Evolutionary conservation across 2,329 filamentous ascomycete species (phyloP).

Genomic region (Claviceps cyperi): DNA sequence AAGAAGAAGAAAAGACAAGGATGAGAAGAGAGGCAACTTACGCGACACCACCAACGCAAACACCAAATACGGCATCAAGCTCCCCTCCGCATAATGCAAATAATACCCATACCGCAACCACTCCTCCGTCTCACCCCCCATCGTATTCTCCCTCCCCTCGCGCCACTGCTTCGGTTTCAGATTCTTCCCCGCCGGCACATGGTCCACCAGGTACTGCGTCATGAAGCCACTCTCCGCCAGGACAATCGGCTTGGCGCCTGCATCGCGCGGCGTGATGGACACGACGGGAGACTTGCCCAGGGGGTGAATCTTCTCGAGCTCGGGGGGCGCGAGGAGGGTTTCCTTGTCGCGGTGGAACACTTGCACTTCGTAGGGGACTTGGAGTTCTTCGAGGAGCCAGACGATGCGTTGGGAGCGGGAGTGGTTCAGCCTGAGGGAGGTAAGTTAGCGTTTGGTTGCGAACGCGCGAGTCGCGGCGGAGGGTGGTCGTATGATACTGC

Average conservation of each 20-base stretch:
- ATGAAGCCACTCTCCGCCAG: constrained; percentile 75
- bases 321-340: constrained; percentile 56
- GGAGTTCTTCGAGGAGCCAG: constrained; percentile 75
- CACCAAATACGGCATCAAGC: constrained; percentile 59
- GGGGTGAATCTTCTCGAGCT: constrained; percentile 65
- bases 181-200: constrained; percentile 30
- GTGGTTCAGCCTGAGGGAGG: constrained; percentile 54
- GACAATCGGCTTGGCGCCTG: constrained; percentile 33
- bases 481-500: no score
- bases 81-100: constrained; percentile 78
- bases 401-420: constrained; percentile 73
- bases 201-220: constrained; percentile 65
- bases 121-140: constrained; percentile 46
- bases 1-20: not conserved
- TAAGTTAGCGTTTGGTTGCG: not conserved
- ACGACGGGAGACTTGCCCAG: constrained; percentile 79
- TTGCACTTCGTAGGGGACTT: constrained; percentile 65
- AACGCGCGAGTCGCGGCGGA: not conserved
- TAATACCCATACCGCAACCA: constrained; percentile 50
- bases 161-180: constrained; percentile 40
- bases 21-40: constrained; percentile 16
- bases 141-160: constrained; percentile 40
- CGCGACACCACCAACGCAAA: constrained; percentile 44
- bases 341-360: constrained; percentile 54
- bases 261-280: constrained; percentile 36